A percentile compares a stretch with the other conserved stretches of the same genome.
These are phyloP conservation scores for Hericium erinaceus DNA, from an alignment of 768 basidiomycete species.

Conservation along the genomic window DNA sequence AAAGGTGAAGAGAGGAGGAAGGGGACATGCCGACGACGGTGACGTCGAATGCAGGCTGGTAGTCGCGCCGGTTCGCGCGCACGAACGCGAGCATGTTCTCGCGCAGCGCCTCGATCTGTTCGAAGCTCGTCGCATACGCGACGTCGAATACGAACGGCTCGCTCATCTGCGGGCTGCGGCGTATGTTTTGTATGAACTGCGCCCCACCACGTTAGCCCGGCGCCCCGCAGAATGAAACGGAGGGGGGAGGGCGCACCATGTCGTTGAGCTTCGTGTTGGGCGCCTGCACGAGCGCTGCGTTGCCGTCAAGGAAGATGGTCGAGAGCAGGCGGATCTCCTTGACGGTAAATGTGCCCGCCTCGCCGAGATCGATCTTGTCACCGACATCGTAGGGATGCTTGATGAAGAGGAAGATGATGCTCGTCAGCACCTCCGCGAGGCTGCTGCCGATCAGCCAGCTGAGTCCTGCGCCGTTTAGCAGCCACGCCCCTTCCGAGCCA, in stretches of 20 bases:
- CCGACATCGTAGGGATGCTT: constrained; percentile 82
- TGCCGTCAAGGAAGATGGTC: constrained; percentile 57
- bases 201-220: neutral
- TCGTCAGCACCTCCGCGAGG: constrained; percentile 70
- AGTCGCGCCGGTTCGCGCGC: constrained; percentile 63
- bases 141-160: constrained; percentile 82
- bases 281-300: constrained; percentile 57
- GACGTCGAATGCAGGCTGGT: constrained; percentile 66
- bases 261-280: constrained; percentile 56
- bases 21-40: constrained; percentile 42
- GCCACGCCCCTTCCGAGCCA: neutral
- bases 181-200: constrained; percentile 63
- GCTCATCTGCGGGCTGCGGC: constrained; percentile 70
- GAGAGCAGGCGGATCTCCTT: constrained; percentile 82
- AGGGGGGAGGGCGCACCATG: constrained; percentile 28
- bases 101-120: constrained; percentile 70
- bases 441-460: constrained; percentile 84
- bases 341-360: constrained; percentile 56
- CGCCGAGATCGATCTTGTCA: constrained; percentile 48
- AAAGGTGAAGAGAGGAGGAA: neutral
- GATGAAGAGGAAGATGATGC: constrained; percentile 88
- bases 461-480: constrained; percentile 33
- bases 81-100: constrained; percentile 76
- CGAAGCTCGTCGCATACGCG: constrained; percentile 66
- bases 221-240: neutral